Conservation (phyloP, 768 basidiomycete species). For the Collybia sordida region DNA sequence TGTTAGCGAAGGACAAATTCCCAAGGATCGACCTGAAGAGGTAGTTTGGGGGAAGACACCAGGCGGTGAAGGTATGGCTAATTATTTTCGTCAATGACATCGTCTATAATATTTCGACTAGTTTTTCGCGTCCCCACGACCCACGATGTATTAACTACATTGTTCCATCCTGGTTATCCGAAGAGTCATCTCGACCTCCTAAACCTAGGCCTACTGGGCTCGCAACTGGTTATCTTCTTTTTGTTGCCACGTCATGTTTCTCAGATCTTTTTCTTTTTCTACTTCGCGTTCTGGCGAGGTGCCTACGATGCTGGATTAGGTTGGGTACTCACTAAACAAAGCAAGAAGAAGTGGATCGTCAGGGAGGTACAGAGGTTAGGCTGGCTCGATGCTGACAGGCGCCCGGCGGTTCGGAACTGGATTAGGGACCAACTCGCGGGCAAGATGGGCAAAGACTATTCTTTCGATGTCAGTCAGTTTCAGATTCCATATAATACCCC, state of each 20-base stretch:
- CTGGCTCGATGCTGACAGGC: slow-evolving; percentile 80
- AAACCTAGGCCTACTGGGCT: slow-evolving; percentile 74
- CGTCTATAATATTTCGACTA: slow-evolving; percentile 25
- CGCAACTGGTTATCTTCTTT: slow-evolving; percentile 76
- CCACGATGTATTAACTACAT: slow-evolving; percentile 81
- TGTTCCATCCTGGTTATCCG: slow-evolving; percentile 79
- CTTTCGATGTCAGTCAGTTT: slow-evolving; percentile 62
- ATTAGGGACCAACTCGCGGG: slow-evolving; percentile 81
- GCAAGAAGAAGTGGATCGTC: slow-evolving; percentile 94
- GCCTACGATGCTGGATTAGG: slow-evolving; percentile 94
- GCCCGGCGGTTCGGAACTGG: slow-evolving; percentile 73
- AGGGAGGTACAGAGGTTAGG: slow-evolving; percentile 72
- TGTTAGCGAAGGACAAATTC: slow-evolving; percentile 10
- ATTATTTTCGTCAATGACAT: slow-evolving; percentile 5
- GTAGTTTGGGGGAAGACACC: slow-evolving; percentile 91
- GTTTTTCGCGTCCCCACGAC: slow-evolving; percentile 94
- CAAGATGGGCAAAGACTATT: slow-evolving; percentile 95
- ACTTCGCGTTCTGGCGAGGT: slow-evolving; percentile 91
- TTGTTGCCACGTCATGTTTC: slow-evolving; percentile 55
- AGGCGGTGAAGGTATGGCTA: slow-evolving; percentile 63
- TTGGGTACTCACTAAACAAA: slow-evolving; percentile 92
- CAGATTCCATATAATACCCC: background rate
- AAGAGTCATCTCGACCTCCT: slow-evolving; percentile 90
- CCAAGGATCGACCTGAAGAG: slow-evolving; percentile 38
- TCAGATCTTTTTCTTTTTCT: slow-evolving; percentile 76